Base-by-base conservation (phyloP, 73 alveolate genomes). In the Tetrahymena thermophila region DNA sequence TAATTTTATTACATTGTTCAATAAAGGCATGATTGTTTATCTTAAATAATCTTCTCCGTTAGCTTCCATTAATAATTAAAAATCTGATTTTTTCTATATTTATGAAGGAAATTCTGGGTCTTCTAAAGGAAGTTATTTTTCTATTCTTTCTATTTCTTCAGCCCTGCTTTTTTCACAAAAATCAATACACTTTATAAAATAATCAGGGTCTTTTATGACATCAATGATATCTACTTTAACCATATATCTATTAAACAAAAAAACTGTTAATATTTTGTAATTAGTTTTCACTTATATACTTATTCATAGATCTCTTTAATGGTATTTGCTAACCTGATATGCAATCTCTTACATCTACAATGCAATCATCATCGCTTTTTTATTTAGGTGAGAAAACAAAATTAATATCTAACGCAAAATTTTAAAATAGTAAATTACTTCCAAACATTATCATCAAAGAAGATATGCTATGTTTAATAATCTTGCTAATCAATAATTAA, bases 361-460 rank as follows among this genome's bases (percentile, higher is more conserved):
- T 56, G 84, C 98, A 96, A 34, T 95, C 95, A 31, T 94, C 95
- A 44, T 96, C 98, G 37, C 97, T 97, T 71, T 28, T 71, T 56
- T 0, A 25, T 9, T 23, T 16, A 23, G 10, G 44, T 7, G 14
- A 71, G 37, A n/a, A 71, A 19, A 56, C 6, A 19, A 56, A 56
- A 56, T 56, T 9, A 19, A 10, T 56, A 56, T 10, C 6, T 56
- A 14, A 4, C 25, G 8, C 31, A 57, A 34, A 95, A 89, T 95
- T 55, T 38, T 37, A 8, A 43, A 85, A 1, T 93, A 15, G 42
- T 23, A 35, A 89, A 25, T 34, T 57, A 94, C 96, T 97, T 97
- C 43, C 96, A 97, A 94, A 99, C 98, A 93, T 98, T 96, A 97
- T 99, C 99, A 98, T 99, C 99, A 97, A 99, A 99, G 98, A 98